phyloP scores from a whole-genome alignment of 345 rosid genomes.

The Raphanus raphanistrum region DNA sequence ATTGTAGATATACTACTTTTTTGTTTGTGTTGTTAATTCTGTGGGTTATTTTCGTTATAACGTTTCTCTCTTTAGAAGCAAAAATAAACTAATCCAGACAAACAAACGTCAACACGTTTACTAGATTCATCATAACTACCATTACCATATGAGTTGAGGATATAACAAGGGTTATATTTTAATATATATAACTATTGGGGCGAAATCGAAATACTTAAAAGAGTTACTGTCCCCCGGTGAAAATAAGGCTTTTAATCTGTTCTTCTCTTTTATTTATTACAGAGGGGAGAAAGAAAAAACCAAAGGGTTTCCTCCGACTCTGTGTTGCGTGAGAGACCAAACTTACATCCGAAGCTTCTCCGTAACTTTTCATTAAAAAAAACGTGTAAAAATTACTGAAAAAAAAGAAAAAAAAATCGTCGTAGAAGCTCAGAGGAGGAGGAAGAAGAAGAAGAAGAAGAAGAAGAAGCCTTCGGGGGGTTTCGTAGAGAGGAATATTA shows the following conservation, averaged over 20 bases:
- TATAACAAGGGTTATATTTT: neutral
- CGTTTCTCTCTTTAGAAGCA: neutral
- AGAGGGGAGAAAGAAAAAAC: conserved; percentile 21
- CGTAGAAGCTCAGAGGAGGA: conserved; percentile 22
- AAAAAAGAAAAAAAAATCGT: neutral
- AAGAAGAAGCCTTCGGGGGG: neutral
- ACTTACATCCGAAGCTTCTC: conserved; percentile 51
- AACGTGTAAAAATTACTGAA: neutral
- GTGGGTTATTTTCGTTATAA: neutral
- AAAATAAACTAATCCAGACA: neutral
- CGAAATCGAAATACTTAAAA: neutral
- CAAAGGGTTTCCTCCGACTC: conserved; percentile 42
- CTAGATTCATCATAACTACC: neutral
- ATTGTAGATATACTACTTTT: neutral
- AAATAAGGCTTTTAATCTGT: conserved; percentile 22
- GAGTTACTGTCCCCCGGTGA: neutral
- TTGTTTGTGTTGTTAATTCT: neutral
- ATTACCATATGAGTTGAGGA: neutral
- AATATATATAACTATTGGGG: conserved; percentile 16
- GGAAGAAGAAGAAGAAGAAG: neutral
- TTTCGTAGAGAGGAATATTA: conserved; percentile 23
- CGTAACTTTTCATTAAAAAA: conserved; percentile 31
- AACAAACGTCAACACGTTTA: neutral
- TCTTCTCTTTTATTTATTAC: conserved; percentile 16
- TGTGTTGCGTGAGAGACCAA: conserved; percentile 40